Base-by-base conservation (phyloP, 148 eudicot genomes). In the Camellia granthamiana region DNA sequence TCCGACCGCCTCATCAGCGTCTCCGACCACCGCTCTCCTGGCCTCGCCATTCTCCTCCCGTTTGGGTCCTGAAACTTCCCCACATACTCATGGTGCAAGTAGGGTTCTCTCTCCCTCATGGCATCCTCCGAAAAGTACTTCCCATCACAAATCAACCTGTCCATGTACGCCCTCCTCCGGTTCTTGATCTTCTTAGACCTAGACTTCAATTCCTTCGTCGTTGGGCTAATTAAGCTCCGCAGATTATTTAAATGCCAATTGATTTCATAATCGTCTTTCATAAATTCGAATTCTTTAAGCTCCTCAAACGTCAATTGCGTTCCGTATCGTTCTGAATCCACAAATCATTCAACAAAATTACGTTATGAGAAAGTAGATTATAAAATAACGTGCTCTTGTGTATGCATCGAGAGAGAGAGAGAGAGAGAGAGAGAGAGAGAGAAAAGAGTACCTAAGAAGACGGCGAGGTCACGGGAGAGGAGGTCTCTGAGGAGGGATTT, bases 81-180 rank as follows among this genome's bases (percentile, higher is more conserved):
- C 38, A 96, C 80, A 88, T 87, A 89, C 83, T 93, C 95, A 78
- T 96, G 97, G 75, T 96, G 99, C 89, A 96, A 86, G 69, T 96
- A 96, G 2, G 99, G 99, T 78, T 96, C 97, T 83, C 99, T 90
- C 84, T 96, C 99, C 84, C 99, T 89, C 99, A 96, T 96, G 16
- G 97, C 83, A 87, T 96, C 98, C 90, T 93, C 99, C 3, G 99
- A 93, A 80, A 96, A 96, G 83, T 93, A 96, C 30, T 90, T 70
- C 60, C 99, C 99, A 71, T 84, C 92, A 42, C 66, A 79, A n/a
- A 96, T 72, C 62, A 96, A 84, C 78, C 86, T 93, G 83, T 91
- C 90, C 99, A 96, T 89, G 79, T 88, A 96, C 0, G 99, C 99
- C 54, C 94, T 82, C 71, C 99, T 91, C 79, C 99, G 81, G 72